A percentile compares a stretch with the other conserved stretches of the same genome.
Evolutionary conservation across 768 basidiomycete species (phyloP).

Genomic region (Leccinum sublutescens): DNA sequence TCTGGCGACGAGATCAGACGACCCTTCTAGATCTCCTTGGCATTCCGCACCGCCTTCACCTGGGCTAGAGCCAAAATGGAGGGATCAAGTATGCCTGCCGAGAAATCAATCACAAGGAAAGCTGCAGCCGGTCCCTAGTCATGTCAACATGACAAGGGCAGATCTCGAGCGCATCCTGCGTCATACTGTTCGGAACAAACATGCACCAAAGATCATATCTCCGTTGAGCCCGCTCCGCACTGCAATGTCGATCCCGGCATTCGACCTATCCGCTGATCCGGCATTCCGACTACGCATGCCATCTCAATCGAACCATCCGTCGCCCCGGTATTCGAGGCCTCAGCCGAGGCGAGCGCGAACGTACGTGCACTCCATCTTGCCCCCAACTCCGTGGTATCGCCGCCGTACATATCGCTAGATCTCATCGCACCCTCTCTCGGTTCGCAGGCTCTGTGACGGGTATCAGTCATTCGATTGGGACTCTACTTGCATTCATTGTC

Average conservation of each 20-base stretch:
- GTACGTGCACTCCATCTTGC: constrained; percentile 17
- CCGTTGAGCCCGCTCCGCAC: constrained; percentile 32
- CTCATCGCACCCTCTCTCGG: constrained; percentile 5
- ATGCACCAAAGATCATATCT: constrained; percentile 30
- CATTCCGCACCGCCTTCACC: constrained; percentile 9
- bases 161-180: constrained; percentile 28
- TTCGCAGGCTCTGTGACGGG: constrained; percentile 25
- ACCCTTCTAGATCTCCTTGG: constrained; percentile 7
- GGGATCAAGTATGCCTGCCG: background rate
- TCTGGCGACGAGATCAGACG: background rate
- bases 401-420: background rate
- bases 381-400: background rate
- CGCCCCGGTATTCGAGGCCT: constrained; percentile 21
- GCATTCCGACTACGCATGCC: constrained; percentile 22
- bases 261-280: constrained; percentile 17
- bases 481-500: constrained; percentile 27
- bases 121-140: background rate
- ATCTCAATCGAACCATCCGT: constrained; percentile 19
- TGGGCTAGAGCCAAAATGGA: constrained; percentile 6
- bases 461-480: constrained; percentile 21
- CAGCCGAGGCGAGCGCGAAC: constrained; percentile 22
- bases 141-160: constrained; percentile 10
- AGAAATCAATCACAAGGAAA: constrained; percentile 1
- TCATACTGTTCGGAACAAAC: constrained; percentile 24
- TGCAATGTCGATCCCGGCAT: constrained; percentile 1